Evolutionary conservation across 495 filamentous ascomycete species (phyloP).

Genomic region (Penicillium arizonense): DNA sequence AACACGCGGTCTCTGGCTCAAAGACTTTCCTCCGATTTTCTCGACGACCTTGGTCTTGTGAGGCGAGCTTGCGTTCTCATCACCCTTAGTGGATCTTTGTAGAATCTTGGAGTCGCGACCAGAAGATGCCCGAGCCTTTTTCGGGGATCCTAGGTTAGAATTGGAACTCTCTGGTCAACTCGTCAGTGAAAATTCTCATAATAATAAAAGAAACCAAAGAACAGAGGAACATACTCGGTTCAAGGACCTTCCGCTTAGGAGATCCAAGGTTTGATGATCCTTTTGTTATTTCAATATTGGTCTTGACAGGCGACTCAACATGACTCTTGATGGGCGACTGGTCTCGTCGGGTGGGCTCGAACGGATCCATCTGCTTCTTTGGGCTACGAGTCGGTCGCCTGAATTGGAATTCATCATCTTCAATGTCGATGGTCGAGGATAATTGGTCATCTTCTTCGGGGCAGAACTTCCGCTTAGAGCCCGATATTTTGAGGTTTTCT

Average conservation of each 20-base stretch:
- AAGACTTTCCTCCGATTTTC: neutral
- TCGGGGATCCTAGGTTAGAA: conserved; percentile 33
- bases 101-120: conserved; percentile 14
- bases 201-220: neutral
- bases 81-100: neutral
- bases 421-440: conserved; percentile 17
- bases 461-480: conserved; percentile 63
- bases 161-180: conserved; percentile 53
- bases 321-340: conserved; percentile 19
- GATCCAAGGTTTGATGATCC: conserved; percentile 12
- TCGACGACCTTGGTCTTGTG: conserved; percentile 15
- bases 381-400: conserved; percentile 24
- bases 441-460: conserved; percentile 47
- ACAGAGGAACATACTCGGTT: conserved; percentile 53
- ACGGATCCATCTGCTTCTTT: conserved; percentile 5
- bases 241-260: conserved; percentile 52
- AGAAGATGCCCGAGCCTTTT: conserved; percentile 17
- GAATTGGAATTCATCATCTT: conserved; percentile 53
- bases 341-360: conserved; percentile 8
- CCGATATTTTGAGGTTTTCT: conserved; percentile 35
- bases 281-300: conserved; percentile 14
- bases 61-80: conserved; percentile 18
- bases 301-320: conserved; percentile 18
- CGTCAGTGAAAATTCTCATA: conserved; percentile 19
- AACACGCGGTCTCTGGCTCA: conserved; percentile 11